Evolutionary conservation across 495 filamentous ascomycete genomes (phyloP).

Genomic region (Neurospora sp.): DNA sequence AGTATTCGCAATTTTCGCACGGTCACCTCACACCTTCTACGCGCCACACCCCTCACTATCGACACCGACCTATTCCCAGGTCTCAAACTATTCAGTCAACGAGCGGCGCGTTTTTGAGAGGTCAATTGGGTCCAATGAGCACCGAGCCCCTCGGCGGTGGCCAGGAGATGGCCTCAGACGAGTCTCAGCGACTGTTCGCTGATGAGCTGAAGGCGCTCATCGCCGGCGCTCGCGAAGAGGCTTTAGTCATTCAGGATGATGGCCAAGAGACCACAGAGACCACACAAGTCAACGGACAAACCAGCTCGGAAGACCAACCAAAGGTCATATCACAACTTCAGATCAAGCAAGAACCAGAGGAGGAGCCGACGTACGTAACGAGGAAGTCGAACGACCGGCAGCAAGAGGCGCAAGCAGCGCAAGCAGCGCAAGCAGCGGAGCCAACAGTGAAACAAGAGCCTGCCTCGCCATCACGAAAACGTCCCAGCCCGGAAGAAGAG

Average conservation of each 20-base stretch:
- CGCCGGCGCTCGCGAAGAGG: not conserved
- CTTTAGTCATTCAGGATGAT: not conserved
- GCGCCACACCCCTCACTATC: not conserved
- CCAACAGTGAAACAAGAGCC: not conserved
- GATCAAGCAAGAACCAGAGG: not conserved
- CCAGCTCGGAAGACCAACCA: not conserved
- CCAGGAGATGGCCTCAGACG: not conserved
- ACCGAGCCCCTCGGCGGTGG: not conserved
- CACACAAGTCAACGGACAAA: not conserved
- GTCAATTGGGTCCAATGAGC: not conserved
- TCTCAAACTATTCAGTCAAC: not conserved
- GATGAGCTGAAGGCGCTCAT: not conserved
- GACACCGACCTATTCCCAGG: not conserved
- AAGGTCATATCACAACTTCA: not conserved
- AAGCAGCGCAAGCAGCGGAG: not conserved
- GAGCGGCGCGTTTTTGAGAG: not conserved
- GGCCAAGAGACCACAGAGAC: not conserved
- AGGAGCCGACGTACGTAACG: not conserved
- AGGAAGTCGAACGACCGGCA: not conserved
- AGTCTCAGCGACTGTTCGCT: not conserved
- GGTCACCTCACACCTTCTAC: not conserved
- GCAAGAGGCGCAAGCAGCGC: not conserved
- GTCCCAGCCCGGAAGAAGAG: conserved; percentile 1
- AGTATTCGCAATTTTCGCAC: not conserved
- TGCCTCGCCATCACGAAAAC: conserved; percentile 1